Evolutionary conservation across 768 basidiomycete genomes (phyloP).

Genomic region (Pisolithus marmoratus): DNA sequence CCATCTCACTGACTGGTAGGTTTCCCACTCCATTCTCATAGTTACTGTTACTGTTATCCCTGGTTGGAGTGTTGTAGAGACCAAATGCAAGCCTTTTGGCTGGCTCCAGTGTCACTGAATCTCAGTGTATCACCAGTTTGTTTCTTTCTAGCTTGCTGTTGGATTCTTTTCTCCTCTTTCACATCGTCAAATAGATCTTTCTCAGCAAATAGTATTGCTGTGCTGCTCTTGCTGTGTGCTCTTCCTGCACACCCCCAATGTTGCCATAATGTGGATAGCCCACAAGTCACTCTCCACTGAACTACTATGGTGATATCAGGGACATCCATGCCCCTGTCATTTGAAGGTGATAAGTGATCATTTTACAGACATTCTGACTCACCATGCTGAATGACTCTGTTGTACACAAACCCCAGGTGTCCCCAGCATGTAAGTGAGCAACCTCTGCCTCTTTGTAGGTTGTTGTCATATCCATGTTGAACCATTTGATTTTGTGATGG

Average conservation of each 20-base stretch:
- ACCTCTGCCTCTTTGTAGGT: slow-evolving; percentile 5
- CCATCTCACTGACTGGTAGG: not conserved
- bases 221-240: slow-evolving; percentile 5
- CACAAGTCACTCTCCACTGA: slow-evolving; percentile 25
- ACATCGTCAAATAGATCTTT: slow-evolving; percentile 22
- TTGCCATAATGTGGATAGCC: slow-evolving; percentile 27
- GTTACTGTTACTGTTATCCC: too few relatives aligned
- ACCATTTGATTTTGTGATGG: too few relatives aligned
- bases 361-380: not conserved
- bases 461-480: too few relatives aligned
- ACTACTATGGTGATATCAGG: slow-evolving; percentile 31
- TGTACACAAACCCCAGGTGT: slow-evolving; percentile 22
- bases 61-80: too few relatives aligned
- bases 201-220: slow-evolving; percentile 24
- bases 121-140: not conserved
- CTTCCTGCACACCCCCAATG: slow-evolving; percentile 26
- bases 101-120: not conserved
- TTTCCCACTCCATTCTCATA: too few relatives aligned
- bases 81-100: too few relatives aligned
- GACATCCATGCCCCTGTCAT: slow-evolving; percentile 31
- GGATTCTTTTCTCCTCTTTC: not conserved
- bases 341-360: too few relatives aligned
- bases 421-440: slow-evolving; percentile 9
- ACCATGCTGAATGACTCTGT: slow-evolving; percentile 35
- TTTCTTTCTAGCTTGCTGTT: slow-evolving; percentile 1